phyloP scores from a whole-genome alignment of 208 protist genomes.

The Borovskyia barvae region DNA sequence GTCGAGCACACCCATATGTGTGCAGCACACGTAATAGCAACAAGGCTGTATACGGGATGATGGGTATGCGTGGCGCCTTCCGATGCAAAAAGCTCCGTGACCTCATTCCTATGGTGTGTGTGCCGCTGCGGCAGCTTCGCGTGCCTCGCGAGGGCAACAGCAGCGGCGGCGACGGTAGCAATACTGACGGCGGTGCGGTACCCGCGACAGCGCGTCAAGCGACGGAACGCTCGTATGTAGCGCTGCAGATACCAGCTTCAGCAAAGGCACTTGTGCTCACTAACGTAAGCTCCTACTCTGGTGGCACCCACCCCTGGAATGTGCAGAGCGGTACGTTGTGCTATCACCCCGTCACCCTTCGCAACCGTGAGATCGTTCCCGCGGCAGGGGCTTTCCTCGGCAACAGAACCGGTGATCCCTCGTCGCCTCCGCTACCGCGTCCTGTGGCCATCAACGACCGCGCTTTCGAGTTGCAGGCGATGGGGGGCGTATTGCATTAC shows the following conservation, averaged over 20 bases:
- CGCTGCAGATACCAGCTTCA: slow-evolving; percentile 45
- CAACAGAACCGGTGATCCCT: background rate
- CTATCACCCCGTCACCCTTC: slow-evolving; percentile 43
- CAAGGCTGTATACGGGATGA: slow-evolving; percentile 73
- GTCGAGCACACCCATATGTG: slow-evolving; percentile 44
- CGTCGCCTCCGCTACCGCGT: background rate
- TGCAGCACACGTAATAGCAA: slow-evolving; percentile 67
- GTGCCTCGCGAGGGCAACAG: background rate
- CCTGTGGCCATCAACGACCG: slow-evolving; percentile 74
- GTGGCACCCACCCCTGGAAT: slow-evolving; percentile 65
- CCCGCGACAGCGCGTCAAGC: no score
- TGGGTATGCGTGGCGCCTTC: slow-evolving; percentile 42
- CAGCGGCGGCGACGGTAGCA: background rate
- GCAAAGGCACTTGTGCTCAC: slow-evolving; percentile 70
- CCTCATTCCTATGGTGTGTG: slow-evolving; percentile 55
- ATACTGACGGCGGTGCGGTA: no score
- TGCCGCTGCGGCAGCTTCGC: slow-evolving; percentile 28
- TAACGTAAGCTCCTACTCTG: slow-evolving; percentile 80
- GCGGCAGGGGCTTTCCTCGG: background rate
- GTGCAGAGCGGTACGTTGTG: slow-evolving; percentile 21
- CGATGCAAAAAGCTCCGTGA: slow-evolving; percentile 42
- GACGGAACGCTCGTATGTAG: no score
- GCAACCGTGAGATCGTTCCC: slow-evolving; percentile 9
- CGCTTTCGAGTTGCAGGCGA: slow-evolving; percentile 72
- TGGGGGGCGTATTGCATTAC: slow-evolving; percentile 74